Evolutionary conservation across 2,329 filamentous ascomycete genomes (phyloP).

Genomic region (Trichoderma sp.): DNA sequence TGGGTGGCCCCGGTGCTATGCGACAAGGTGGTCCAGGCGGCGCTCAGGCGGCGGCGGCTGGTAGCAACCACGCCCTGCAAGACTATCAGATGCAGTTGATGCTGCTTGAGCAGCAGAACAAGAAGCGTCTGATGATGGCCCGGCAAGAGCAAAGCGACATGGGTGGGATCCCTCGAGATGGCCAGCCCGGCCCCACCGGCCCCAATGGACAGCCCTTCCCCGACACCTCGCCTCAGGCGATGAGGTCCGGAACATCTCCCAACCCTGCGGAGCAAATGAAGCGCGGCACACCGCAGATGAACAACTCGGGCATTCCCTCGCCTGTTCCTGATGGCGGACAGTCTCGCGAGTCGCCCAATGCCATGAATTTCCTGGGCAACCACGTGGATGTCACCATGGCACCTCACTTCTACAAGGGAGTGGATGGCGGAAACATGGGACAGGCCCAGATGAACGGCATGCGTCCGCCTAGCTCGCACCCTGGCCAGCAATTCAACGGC

Average conservation of each 20-base stretch:
- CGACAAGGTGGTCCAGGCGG: conserved; percentile 42
- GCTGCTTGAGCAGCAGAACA: conserved; percentile 83
- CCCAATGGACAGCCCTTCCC: conserved; percentile 63
- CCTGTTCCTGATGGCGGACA: conserved; percentile 66
- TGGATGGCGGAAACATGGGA: conserved; percentile 55
- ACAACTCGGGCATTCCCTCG: conserved; percentile 64
- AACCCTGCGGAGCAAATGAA: conserved; percentile 78
- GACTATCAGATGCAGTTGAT: conserved; percentile 90
- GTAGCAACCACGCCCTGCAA: conserved; percentile 75
- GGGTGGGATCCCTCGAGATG: conserved; percentile 48
- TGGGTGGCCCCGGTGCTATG: conserved; percentile 57
- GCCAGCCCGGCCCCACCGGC: conserved; percentile 50
- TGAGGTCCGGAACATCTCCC: conserved; percentile 67
- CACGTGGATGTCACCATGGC: conserved; percentile 61
- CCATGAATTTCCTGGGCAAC: conserved; percentile 60
- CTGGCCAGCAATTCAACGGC: conserved; percentile 53
- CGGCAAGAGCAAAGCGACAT: conserved; percentile 70
- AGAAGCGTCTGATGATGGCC: conserved; percentile 81
- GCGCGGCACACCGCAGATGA: conserved; percentile 71
- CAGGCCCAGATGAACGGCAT: conserved; percentile 60
- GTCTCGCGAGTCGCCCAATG: conserved; percentile 63
- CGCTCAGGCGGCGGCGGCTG: conserved; percentile 37
- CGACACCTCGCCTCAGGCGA: conserved; percentile 67
- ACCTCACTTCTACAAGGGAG: conserved; percentile 57
- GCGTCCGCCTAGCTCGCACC: conserved; percentile 68